phyloP scores from a whole-genome alignment of 345 rosid species.

The Noccaea caerulescens region DNA sequence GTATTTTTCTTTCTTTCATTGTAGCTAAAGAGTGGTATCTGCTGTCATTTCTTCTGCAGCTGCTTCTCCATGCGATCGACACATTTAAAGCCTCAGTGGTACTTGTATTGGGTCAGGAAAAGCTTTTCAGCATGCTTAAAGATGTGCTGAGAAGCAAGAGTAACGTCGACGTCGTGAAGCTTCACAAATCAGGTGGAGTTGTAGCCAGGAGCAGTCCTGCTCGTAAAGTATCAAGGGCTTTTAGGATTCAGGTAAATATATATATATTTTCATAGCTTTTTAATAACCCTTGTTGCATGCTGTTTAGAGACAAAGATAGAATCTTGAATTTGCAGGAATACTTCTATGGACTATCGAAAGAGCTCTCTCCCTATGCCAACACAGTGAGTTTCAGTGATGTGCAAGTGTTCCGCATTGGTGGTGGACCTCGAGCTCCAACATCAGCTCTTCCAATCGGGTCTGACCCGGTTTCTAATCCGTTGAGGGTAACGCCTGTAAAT shows the following conservation, averaged over 20 bases:
- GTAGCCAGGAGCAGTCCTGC: constrained; percentile 67
- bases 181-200: constrained; percentile 89
- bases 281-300: background rate
- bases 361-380: constrained; percentile 78
- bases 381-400: constrained; percentile 67
- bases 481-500: constrained; percentile 63
- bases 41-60: constrained; percentile 48
- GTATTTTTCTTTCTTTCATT: background rate
- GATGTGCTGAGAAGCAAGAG: constrained; percentile 69
- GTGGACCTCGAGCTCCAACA: constrained; percentile 85
- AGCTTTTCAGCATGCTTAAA: constrained; percentile 91
- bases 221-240: constrained; percentile 68
- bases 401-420: constrained; percentile 76
- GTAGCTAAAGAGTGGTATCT: constrained; percentile 1
- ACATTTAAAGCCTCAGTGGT: constrained; percentile 84
- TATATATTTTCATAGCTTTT: background rate
- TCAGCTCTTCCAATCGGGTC: constrained; percentile 81
- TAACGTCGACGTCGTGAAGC: constrained; percentile 85
- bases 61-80: constrained; percentile 81
- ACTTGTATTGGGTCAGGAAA: constrained; percentile 93
- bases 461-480: constrained; percentile 55
- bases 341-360: constrained; percentile 76
- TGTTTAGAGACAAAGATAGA: background rate
- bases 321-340: constrained; percentile 64
- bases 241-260: constrained; percentile 69